These are phyloP conservation scores for Arthroderma sp. DNA, from an alignment of 2,329 filamentous ascomycete genomes.

Conservation along the genomic window DNA sequence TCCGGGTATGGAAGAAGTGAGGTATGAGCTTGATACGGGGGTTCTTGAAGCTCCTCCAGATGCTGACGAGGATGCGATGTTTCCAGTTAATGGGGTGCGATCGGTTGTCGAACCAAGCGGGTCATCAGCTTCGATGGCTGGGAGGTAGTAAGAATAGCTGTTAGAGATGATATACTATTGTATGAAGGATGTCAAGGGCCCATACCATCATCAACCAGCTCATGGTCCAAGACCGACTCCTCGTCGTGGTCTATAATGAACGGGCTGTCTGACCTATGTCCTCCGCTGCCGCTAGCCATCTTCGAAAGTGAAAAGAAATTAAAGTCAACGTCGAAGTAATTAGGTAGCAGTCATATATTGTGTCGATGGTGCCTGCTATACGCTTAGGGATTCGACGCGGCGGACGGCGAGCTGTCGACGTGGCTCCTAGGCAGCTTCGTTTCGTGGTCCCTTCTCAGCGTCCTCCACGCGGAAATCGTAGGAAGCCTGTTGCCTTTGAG, in stretches of 20 bases:
- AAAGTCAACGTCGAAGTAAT: neutral
- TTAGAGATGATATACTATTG: neutral
- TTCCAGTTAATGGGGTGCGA: slow-evolving; percentile 69
- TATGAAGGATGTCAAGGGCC: neutral
- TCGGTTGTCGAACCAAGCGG: slow-evolving; percentile 59
- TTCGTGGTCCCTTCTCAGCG: neutral
- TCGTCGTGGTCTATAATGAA: slow-evolving; percentile 51
- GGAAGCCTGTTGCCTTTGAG: neutral
- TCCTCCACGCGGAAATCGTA: neutral
- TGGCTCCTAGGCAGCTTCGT: slow-evolving; percentile 3
- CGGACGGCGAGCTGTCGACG: neutral
- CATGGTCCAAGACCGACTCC: slow-evolving; percentile 53
- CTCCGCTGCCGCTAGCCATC: slow-evolving; percentile 24
- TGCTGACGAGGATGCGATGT: slow-evolving; percentile 44
- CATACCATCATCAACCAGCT: slow-evolving; percentile 60
- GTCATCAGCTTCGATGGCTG: slow-evolving; percentile 81
- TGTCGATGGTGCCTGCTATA: neutral
- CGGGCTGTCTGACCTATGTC: slow-evolving; percentile 33
- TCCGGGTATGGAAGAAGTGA: slow-evolving; percentile 80
- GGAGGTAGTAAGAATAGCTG: neutral
- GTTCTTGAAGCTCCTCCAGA: slow-evolving; percentile 6
- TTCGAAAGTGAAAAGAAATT: slow-evolving; percentile 11
- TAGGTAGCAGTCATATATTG: neutral
- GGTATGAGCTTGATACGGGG: slow-evolving; percentile 59
- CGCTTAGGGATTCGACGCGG: neutral